A percentile compares a stretch with the other conserved stretches of the same genome.
phyloP scores from a whole-genome alignment of 2,329 filamentous ascomycete species.

The Aspergillus sp. region DNA sequence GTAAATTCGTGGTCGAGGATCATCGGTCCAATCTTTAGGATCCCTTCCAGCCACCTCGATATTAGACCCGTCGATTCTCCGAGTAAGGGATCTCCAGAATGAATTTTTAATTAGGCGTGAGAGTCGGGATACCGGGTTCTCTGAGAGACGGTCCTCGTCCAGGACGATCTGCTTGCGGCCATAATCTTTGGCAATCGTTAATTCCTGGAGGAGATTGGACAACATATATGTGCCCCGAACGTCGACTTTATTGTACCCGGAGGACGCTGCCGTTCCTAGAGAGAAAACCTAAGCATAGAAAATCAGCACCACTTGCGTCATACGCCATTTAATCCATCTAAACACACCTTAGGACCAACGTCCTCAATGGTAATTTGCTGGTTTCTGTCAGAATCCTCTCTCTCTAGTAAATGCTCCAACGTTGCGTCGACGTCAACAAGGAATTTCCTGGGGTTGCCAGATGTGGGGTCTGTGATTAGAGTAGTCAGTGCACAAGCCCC shows the following conservation, averaged over 20 bases:
- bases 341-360: constrained; percentile 75
- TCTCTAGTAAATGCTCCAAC: constrained; percentile 71
- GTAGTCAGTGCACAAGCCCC: constrained; percentile 14
- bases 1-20: constrained; percentile 89
- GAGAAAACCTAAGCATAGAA: constrained; percentile 67
- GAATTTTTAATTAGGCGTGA: constrained; percentile 82
- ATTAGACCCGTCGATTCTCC: constrained; percentile 79
- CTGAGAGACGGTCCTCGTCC: constrained; percentile 86
- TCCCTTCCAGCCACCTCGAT: constrained; percentile 83
- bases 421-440: constrained; percentile 84
- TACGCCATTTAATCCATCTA: background rate
- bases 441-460: constrained; percentile 71
- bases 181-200: constrained; percentile 87
- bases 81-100: constrained; percentile 90
- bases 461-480: constrained; percentile 64
- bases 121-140: constrained; percentile 89
- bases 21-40: constrained; percentile 91
- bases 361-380: constrained; percentile 98
- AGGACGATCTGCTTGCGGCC: constrained; percentile 86
- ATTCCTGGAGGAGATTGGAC: constrained; percentile 91
- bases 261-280: constrained; percentile 80
- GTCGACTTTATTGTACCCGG: constrained; percentile 83
- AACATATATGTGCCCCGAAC: constrained; percentile 96
- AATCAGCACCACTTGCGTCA: background rate
- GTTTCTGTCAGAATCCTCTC: constrained; percentile 92